phyloP scores from a whole-genome alignment of 1,139 yeast species.

The Yamadazyma buinensis region DNA sequence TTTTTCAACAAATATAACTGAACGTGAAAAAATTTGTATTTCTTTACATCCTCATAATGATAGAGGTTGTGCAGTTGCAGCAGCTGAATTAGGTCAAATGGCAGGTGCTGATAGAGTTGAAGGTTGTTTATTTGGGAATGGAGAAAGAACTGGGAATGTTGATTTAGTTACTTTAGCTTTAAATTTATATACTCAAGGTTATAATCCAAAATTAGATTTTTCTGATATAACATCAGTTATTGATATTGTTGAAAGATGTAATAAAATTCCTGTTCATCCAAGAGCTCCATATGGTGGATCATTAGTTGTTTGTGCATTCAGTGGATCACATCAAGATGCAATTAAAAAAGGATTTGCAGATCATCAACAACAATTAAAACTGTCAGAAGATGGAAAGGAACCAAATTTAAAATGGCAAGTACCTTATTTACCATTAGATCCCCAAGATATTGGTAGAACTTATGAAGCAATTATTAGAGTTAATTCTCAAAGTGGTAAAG shows the following conservation, averaged over 20 bases:
- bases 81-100: conserved; percentile 44
- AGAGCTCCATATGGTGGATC: conserved; percentile 50
- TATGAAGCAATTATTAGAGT: conserved; percentile 52
- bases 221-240: conserved; percentile 39
- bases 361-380: conserved; percentile 27
- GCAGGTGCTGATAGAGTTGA: conserved; percentile 53
- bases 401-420: conserved; percentile 32
- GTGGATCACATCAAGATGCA: conserved; percentile 51
- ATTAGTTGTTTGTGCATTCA: conserved; percentile 47
- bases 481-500: conserved; percentile 50
- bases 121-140: conserved; percentile 49
- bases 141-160: conserved; percentile 50
- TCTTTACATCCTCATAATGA: conserved; percentile 49
- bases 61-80: conserved; percentile 50
- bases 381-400: too few relatives aligned
- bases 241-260: conserved; percentile 43
- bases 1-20: conserved; percentile 37
- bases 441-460: conserved; percentile 46
- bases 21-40: conserved; percentile 43
- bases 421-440: conserved; percentile 49
- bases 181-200: conserved; percentile 46
- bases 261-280: conserved; percentile 45
- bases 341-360: conserved; percentile 44
- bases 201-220: conserved; percentile 42
- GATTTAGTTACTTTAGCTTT: conserved; percentile 47